Conservation (phyloP, 202 grass and related monocot genomes). For the Elaeis oleifera region DNA sequence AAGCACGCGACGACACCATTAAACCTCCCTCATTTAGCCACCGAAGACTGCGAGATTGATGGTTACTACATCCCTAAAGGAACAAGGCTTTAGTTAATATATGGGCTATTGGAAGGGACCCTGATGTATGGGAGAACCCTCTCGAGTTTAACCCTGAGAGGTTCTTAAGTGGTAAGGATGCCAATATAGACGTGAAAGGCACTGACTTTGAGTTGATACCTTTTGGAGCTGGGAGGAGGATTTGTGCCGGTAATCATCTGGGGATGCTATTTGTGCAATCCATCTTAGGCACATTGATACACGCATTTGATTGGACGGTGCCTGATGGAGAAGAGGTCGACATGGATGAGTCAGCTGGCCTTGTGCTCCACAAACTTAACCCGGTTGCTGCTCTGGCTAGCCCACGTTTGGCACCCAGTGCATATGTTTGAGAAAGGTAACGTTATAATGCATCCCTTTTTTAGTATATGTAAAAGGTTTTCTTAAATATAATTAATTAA, state of each 20-base stretch:
- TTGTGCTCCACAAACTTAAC: slow-evolving; percentile 58
- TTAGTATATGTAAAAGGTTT: too few species aligned
- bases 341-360: slow-evolving; percentile 57
- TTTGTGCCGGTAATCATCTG: slow-evolving; percentile 64
- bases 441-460: too few species aligned
- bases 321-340: slow-evolving; percentile 47
- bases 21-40: slow-evolving; percentile 67
- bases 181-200: slow-evolving; percentile 42
- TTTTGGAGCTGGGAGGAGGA: slow-evolving; percentile 60
- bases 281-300: slow-evolving; percentile 46
- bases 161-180: slow-evolving; percentile 30
- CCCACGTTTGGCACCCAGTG: slow-evolving; percentile 31
- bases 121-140: slow-evolving; percentile 38
- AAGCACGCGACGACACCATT: slow-evolving; percentile 74
- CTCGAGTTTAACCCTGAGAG: slow-evolving; percentile 57
- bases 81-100: slow-evolving; percentile 65
- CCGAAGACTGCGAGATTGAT: slow-evolving; percentile 41
- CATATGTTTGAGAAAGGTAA: slow-evolving; percentile 20
- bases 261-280: slow-evolving; percentile 89
- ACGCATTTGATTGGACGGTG: slow-evolving; percentile 59
- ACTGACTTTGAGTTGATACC: slow-evolving; percentile 82
- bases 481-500: too few species aligned
- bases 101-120: slow-evolving; percentile 78
- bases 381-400: slow-evolving; percentile 41
- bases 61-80: slow-evolving; percentile 44